Conservation (phyloP, 139 green algal genomes). For the Chlorella sp. region DNA sequence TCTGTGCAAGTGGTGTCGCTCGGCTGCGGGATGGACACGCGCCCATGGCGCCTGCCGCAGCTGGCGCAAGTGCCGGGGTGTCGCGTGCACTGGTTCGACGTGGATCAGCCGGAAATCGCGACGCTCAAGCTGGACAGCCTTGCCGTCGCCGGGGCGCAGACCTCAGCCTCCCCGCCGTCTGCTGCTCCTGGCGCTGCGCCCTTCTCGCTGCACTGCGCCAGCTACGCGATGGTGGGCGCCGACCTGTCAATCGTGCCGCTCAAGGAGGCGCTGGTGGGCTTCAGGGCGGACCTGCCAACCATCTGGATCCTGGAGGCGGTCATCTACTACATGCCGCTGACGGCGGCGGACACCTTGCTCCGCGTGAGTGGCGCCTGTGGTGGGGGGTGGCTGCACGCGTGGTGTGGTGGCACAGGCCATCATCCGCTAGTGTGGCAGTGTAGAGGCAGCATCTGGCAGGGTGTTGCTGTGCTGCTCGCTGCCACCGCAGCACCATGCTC, state of each 20-base stretch:
- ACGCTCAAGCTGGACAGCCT: slow-evolving; percentile 15
- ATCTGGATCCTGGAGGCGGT: slow-evolving; percentile 25
- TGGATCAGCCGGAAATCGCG: slow-evolving; percentile 25
- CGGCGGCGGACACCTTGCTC: slow-evolving; percentile 1
- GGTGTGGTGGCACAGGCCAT: too few species aligned
- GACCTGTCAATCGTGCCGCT: slow-evolving; percentile 24
- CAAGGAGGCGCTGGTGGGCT: slow-evolving; percentile 15
- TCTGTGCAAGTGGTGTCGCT: slow-evolving; percentile 40
- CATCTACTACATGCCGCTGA: slow-evolving; percentile 36
- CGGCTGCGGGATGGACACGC: slow-evolving; percentile 41
- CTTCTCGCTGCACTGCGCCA: slow-evolving; percentile 5
- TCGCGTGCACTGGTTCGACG: slow-evolving; percentile 24
- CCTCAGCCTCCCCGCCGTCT: too few species aligned
- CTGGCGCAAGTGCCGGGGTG: not conserved
- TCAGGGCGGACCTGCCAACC: not conserved
- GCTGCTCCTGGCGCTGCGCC: too few species aligned
- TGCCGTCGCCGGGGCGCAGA: not conserved
- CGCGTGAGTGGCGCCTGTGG: too few species aligned
- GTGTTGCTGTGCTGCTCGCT: too few species aligned
- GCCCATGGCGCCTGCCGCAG: slow-evolving; percentile 30
- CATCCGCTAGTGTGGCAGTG: too few species aligned
- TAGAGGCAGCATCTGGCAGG: too few species aligned
- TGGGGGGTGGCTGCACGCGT: too few species aligned
- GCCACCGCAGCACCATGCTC: too few species aligned
- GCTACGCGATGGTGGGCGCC: slow-evolving; percentile 14